Evolutionary conservation across 352 stramenopile genomes (phyloP).

Genomic region (Pythium chondricola): DNA sequence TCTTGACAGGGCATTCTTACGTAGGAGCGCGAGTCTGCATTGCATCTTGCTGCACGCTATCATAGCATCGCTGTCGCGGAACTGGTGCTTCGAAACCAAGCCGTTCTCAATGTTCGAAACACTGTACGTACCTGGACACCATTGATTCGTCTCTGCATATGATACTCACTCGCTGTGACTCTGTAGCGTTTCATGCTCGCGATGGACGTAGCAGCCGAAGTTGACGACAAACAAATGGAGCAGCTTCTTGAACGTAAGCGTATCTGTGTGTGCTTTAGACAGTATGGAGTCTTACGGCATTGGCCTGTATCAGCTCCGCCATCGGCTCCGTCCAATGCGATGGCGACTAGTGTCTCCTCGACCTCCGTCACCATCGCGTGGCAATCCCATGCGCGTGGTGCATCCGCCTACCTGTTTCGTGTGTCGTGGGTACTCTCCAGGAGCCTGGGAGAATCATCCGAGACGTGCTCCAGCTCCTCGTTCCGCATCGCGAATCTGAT

Average conservation of each 20-base stretch:
- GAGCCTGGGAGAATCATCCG: conserved; percentile 13
- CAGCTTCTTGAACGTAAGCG: conserved; percentile 43
- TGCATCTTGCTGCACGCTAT: conserved; percentile 46
- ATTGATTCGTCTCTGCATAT: too few relatives aligned
- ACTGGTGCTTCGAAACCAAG: conserved; percentile 31
- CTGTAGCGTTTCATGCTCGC: conserved; percentile 30
- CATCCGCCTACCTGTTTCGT: conserved; percentile 28
- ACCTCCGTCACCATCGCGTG: conserved; percentile 28
- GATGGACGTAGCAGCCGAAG: conserved; percentile 36
- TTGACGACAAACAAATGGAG: conserved; percentile 27
- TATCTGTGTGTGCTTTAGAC: too few relatives aligned
- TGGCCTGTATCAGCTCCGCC: conserved; percentile 38
- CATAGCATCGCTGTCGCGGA: conserved; percentile 26
- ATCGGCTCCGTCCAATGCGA: conserved; percentile 20
- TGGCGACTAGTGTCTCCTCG: conserved; percentile 12
- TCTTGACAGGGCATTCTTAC: background rate
- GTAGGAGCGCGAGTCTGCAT: conserved; percentile 28
- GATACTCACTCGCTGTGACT: background rate
- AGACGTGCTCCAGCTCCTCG: conserved; percentile 15
- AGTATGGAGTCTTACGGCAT: too few relatives aligned
- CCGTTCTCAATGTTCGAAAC: conserved; percentile 26
- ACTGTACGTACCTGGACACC: conserved; percentile 19
- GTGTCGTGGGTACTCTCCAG: conserved; percentile 31
- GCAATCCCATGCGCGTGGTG: conserved; percentile 6
- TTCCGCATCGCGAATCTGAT: conserved; percentile 34